Percentiles rank a stretch among this genome's conserved stretches.
Evolutionary conservation across 2,329 filamentous ascomycete genomes (phyloP).

Genomic region (Xylaria sp.): DNA sequence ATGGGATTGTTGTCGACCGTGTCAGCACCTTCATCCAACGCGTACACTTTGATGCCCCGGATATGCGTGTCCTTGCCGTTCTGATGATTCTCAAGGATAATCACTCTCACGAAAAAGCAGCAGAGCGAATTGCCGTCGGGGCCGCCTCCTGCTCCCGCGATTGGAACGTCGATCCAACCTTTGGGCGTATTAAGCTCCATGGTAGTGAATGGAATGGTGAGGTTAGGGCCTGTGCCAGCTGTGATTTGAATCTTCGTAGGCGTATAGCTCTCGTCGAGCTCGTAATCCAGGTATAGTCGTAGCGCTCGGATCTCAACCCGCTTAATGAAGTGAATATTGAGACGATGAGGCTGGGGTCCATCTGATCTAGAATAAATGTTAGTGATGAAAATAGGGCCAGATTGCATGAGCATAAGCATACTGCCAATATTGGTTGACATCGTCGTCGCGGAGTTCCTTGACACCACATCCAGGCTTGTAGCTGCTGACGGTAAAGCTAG

Average conservation of each 20-base stretch:
- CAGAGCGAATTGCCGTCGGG: constrained; percentile 79
- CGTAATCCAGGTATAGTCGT: constrained; percentile 89
- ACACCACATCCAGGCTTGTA: constrained; percentile 85
- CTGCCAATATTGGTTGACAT: constrained; percentile 83
- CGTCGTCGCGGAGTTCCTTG: constrained; percentile 78
- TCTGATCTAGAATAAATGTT: constrained; percentile 68
- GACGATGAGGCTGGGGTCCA: constrained; percentile 82
- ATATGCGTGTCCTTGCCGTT: constrained; percentile 99
- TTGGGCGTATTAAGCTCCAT: constrained; percentile 82
- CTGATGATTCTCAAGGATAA: constrained; percentile 95
- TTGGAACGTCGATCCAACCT: constrained; percentile 90
- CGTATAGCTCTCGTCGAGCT: constrained; percentile 94
- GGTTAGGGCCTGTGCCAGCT: constrained; percentile 90
- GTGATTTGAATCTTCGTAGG: constrained; percentile 91
- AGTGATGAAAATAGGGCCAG: neutral
- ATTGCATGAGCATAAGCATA: constrained; percentile 54
- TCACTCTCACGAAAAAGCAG: constrained; percentile 89
- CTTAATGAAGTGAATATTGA: constrained; percentile 88
- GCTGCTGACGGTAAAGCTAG: constrained; percentile 84
- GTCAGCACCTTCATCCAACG: constrained; percentile 61
- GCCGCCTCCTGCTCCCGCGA: constrained; percentile 65
- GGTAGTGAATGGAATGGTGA: constrained; percentile 86
- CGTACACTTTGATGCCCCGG: constrained; percentile 88
- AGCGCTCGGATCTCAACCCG: constrained; percentile 81
- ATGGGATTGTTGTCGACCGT: constrained; percentile 53